Evolutionary conservation across 2,329 filamentous ascomycete species (phyloP), one percentile per base, ranked within the genome.

Genomic region (Fusarium sp.): DNA sequence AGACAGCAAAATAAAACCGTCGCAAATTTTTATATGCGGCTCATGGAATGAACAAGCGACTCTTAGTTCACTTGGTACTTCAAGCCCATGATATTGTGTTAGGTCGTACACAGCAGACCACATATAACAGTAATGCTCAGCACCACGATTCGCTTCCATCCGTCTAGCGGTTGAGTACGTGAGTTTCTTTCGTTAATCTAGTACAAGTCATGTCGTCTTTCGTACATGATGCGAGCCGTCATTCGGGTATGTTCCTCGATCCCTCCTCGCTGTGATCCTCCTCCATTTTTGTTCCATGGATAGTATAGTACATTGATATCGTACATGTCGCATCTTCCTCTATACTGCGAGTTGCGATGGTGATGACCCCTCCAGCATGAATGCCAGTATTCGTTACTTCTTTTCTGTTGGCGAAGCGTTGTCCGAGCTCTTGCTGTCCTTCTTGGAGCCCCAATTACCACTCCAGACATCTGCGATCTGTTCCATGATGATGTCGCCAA

Each of bases 391-490:
- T 44, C 38, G 25, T 70, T 64, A 72, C 53, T 68, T 72, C 56
- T 64, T 67, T 50, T 68, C 47, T 26, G 52, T 49, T 22, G 44
- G 41, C 10, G 61, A 34, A 12, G 55, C 28, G 24, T 46, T 41
- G n/a, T 55, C 58, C 26, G 59, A 43, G 11, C 47, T 54, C 42
- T 68, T 69, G 48, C 70, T 66, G n/a, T 68, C 62, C 53, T 73
- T 74, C 58, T 72, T 71, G 15, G 54, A 46, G 5, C 68, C 65
- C 73, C 68, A 77, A 48, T 76, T 76, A 6, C 76, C 77, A 35
- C 70, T 75, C 64, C 74, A 84, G 11, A 85, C 85, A 61, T 88
- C 84, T n/a, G 74, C 74, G 51, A 87, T 76, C 73, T 87, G 84
- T 8, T 85, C 82, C 59, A 81, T 74, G 50, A 87, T 87, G 54